Percentiles rank a stretch among this genome's conserved stretches.
Conservation (phyloP, 768 basidiomycete genomes). For the Pisolithus tinctorius region DNA sequence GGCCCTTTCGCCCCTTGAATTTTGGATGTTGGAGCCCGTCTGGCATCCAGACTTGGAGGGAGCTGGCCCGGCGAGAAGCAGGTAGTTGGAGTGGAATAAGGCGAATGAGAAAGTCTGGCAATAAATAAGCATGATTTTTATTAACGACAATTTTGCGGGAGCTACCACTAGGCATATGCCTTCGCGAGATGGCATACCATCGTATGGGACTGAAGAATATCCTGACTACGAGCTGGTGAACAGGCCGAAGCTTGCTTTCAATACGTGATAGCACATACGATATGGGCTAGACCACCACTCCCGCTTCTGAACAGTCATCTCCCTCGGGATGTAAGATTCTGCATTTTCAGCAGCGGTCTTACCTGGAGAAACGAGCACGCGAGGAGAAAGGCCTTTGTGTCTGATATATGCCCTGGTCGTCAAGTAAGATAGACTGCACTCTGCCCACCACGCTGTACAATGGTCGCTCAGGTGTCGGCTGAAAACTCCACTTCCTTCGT, state of each 20-base stretch:
- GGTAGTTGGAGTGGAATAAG: constrained; percentile 45
- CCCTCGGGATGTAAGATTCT: constrained; percentile 36
- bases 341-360: constrained; percentile 11
- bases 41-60: constrained; percentile 31
- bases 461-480: constrained; percentile 29
- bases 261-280: constrained; percentile 34
- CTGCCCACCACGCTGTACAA: constrained; percentile 39
- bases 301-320: constrained; percentile 59
- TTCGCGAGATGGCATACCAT: constrained; percentile 41
- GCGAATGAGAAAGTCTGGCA: constrained; percentile 60
- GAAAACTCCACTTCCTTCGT: constrained; percentile 29
- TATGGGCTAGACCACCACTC: constrained; percentile 73
- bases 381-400: constrained; percentile 56
- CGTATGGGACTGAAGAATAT: constrained; percentile 67
- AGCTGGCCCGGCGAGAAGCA: constrained; percentile 19
- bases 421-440: constrained; percentile 56
- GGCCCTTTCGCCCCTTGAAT: constrained; percentile 43
- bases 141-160: neutral
- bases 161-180: constrained; percentile 54
- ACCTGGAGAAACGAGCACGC: constrained; percentile 27
- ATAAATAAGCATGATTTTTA: constrained; percentile 1
- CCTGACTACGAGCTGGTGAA: constrained; percentile 41
- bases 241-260: neutral
- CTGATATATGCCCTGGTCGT: constrained; percentile 38
- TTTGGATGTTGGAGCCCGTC: constrained; percentile 65